These are phyloP conservation scores for Umbelopsis isabellina DNA, from an alignment of 192 early-diverging fungal genomes.

Conservation along the genomic window DNA sequence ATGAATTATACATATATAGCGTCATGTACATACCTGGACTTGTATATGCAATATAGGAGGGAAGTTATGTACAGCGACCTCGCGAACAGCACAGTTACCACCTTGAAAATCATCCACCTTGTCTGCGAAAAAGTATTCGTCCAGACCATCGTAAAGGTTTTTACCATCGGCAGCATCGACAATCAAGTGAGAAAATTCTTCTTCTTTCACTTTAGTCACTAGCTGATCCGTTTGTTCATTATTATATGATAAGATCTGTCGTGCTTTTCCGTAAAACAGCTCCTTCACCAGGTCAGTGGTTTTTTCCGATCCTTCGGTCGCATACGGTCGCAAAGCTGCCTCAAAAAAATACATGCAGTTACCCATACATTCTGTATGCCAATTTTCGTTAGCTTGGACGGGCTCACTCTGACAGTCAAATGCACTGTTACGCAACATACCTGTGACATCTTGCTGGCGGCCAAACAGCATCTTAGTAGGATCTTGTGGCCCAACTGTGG, in stretches of 20 bases:
- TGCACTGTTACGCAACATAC: constrained; percentile 23
- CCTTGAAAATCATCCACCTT: constrained; percentile 40
- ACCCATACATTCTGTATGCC: constrained; percentile 66
- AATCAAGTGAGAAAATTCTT: constrained; percentile 53
- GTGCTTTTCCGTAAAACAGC: constrained; percentile 57
- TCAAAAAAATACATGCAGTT: constrained; percentile 65
- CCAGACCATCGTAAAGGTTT: constrained; percentile 58
- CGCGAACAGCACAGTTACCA: constrained; percentile 38
- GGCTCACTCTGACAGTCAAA: not conserved
- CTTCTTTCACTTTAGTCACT: constrained; percentile 42
- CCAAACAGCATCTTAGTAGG: constrained; percentile 46
- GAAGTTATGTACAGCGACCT: constrained; percentile 51
- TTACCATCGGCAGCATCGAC: constrained; percentile 49
- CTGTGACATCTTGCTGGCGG: constrained; percentile 75
- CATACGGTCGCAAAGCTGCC: constrained; percentile 55
- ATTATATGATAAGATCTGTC: constrained; percentile 44
- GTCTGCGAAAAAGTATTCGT: constrained; percentile 59
- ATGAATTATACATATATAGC: not conserved
- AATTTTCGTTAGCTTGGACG: not conserved
- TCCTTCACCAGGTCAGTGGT: constrained; percentile 37
- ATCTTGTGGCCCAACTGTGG: constrained; percentile 12
- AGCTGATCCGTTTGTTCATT: constrained; percentile 38
- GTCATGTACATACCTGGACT: constrained; percentile 46
- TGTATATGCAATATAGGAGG: constrained; percentile 76
- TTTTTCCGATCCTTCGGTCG: constrained; percentile 21